Evolutionary conservation across 768 basidiomycete species (phyloP), one percentile per base, ranked within the genome.

Genomic region (Lyophyllum decastes): DNA sequence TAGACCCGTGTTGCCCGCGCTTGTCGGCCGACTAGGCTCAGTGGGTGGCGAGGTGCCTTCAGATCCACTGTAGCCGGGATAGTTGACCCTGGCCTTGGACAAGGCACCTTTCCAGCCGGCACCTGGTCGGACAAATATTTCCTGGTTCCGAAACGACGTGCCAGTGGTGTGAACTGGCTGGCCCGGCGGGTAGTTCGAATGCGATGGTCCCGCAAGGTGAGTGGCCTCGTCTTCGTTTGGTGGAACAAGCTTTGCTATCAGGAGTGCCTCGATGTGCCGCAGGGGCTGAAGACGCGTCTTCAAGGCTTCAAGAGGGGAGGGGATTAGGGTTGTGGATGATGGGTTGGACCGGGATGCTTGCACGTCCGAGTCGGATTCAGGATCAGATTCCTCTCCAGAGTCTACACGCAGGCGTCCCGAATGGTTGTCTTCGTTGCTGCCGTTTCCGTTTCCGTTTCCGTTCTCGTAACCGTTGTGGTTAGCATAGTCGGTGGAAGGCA

Each of bases 211-310:
- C 0, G 72, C 64, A 33, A 80, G 66, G 30, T 78, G 78, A 2
- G 76, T 73, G 1, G 83, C 76, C 62, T 81, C 83, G 48, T 86
- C 83, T 66, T 90, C 89, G 68, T 82, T 82, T 11, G 80, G 78
- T 1, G 88, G 88, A 0, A 90, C 84, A 14, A 93, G 80, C 61
- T 82, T 87, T 9, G 86, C 83, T 38, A 91, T 81, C 51, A 92
- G 80, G 9, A 88, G 78, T 0, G 82, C 77, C 64, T 92, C 91
- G 45, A 90, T 78, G 65, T 88, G 89, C 8, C 77, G 79, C 38
- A 93, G 82, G 2, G 90, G 89, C 1, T 78, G 75, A 14, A 92
- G 80, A 27, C 86, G 86, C 68, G 80, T 68, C 62, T 80, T 81
- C 49, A 92, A 75, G 6, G 83, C 79, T 44, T 88, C 83, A 40